Conservation (phyloP, 257 asterid genomes). For the Fraxinus excelsior region DNA sequence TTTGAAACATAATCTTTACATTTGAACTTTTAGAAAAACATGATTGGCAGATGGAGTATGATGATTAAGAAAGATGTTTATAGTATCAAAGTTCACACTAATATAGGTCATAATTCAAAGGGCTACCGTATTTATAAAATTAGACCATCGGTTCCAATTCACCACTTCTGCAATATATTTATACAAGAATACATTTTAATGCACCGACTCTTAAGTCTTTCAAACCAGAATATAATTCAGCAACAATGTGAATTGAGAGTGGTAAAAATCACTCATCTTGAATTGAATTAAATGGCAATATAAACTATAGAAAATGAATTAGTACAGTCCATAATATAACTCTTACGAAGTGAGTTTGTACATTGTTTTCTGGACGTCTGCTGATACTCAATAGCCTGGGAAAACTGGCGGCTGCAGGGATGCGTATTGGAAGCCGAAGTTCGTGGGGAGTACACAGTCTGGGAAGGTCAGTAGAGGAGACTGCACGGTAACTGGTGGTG, state of each 20-base stretch:
- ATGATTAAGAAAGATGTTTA: too few species aligned
- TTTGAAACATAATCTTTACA: too few species aligned
- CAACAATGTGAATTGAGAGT: background rate
- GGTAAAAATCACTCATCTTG: background rate
- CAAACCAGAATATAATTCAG: background rate
- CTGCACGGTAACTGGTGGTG: background rate
- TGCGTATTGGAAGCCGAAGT: slow-evolving; percentile 17
- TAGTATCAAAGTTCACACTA: too few species aligned
- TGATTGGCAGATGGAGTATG: too few species aligned
- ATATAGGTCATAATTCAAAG: background rate
- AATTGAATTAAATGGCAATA: background rate
- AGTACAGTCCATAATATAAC: background rate
- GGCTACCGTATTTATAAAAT: background rate
- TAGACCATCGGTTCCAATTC: background rate
- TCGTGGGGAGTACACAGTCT: slow-evolving; percentile 6
- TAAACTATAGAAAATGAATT: background rate
- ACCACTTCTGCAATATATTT: background rate
- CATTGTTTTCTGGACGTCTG: background rate
- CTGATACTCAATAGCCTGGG: slow-evolving; percentile 13
- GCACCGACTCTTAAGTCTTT: background rate
- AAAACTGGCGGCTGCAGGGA: slow-evolving; percentile 16
- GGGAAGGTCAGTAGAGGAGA: background rate
- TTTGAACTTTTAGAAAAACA: too few species aligned
- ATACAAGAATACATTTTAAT: background rate
- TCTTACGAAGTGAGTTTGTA: background rate